A percentile compares a stretch with the other conserved stretches of the same genome.
Conservation (phyloP, 768 basidiomycete genomes). For the Hydnomerulius pinastri region DNA sequence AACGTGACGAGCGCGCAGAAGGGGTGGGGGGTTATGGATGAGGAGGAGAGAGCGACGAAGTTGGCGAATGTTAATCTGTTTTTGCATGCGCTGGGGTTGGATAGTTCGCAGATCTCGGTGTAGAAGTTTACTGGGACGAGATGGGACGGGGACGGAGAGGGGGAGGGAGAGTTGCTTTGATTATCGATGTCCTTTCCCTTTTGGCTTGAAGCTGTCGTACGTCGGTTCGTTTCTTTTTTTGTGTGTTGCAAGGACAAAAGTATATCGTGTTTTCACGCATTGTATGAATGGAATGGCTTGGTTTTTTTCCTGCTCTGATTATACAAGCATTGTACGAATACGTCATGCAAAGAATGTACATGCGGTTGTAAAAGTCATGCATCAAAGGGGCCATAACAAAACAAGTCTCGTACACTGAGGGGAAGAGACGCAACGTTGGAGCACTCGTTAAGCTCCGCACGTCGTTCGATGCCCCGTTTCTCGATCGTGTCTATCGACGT, state of each 20-base stretch:
- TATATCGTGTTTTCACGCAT: conserved; percentile 18
- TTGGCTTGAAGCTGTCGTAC: neutral
- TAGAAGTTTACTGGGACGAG: conserved; percentile 19
- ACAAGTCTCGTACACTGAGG: conserved; percentile 27
- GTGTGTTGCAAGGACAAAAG: conserved; percentile 18
- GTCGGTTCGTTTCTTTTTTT: conserved; percentile 3
- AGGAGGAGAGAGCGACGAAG: conserved; percentile 75
- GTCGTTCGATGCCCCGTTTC: conserved; percentile 34
- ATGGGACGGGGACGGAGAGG: too few species aligned
- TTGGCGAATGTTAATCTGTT: conserved; percentile 93
- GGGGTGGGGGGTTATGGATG: conserved; percentile 62
- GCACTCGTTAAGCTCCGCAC: conserved; percentile 38
- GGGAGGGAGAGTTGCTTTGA: too few species aligned
- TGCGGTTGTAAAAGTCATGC: too few species aligned
- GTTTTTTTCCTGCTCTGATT: conserved; percentile 5
- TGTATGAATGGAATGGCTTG: conserved; percentile 18
- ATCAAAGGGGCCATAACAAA: conserved; percentile 17
- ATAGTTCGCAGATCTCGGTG: conserved; percentile 70
- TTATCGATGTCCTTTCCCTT: neutral
- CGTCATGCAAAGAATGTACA: too few species aligned
- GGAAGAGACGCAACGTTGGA: conserved; percentile 8
- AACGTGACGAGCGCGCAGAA: conserved; percentile 81
- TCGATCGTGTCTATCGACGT: conserved; percentile 37
- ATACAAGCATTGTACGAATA: too few species aligned
- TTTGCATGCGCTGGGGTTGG: conserved; percentile 75